Percentiles rank a stretch among this genome's conserved stretches.
These are phyloP conservation scores for Eutrema japonicum DNA, from an alignment of 345 rosid species.

Conservation along the genomic window DNA sequence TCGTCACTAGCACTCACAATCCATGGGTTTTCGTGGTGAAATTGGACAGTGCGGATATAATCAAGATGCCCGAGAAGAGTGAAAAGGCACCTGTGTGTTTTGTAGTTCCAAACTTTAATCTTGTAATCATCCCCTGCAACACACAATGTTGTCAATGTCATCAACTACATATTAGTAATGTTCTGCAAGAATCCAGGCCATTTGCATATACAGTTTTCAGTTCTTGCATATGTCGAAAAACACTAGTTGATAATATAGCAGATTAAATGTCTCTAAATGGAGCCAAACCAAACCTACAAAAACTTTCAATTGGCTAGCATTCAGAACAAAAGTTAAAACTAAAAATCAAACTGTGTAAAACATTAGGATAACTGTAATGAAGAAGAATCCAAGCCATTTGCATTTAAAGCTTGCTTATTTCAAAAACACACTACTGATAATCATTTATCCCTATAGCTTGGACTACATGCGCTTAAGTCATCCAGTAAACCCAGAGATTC, in stretches of 20 bases:
- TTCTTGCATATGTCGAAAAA: conserved; percentile 5
- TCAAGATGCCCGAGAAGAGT: conserved; percentile 98
- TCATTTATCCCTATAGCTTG: conserved; percentile 7
- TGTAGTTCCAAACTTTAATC: conserved; percentile 98
- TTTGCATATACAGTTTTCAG: not conserved
- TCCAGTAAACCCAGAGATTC: conserved; percentile 5
- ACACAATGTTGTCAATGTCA: conserved; percentile 1
- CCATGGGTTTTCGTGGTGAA: conserved; percentile 98
- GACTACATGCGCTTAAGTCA: conserved; percentile 17
- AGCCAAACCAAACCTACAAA: no score
- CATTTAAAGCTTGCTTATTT: no score
- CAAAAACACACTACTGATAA: not conserved
- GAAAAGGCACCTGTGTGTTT: conserved; percentile 85
- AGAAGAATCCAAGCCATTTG: no score
- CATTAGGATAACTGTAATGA: no score
- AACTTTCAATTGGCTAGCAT: not conserved
- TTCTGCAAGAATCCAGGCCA: conserved; percentile 31
- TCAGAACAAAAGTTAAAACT: no score
- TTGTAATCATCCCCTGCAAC: conserved; percentile 93
- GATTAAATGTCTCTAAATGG: no score
- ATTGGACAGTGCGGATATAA: conserved; percentile 94
- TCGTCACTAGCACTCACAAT: conserved; percentile 99
- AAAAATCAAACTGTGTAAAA: no score
- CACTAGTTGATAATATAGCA: no score
- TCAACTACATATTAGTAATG: not conserved